Evolutionary conservation across 257 asterid species (phyloP).

Genomic region (Lycium barbarum): DNA sequence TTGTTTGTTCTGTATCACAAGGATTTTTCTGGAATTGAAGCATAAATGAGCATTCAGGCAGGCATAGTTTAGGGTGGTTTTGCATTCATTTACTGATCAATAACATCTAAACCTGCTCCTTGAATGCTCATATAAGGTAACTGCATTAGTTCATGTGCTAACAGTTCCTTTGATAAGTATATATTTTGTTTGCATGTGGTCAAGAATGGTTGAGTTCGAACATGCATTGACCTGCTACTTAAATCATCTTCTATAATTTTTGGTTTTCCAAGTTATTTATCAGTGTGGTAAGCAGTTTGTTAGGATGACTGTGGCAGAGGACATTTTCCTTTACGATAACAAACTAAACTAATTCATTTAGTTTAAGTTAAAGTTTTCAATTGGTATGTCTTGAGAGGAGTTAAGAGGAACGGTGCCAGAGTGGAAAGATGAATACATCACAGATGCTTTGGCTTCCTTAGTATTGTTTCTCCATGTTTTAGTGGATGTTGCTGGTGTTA

Average conservation of each 20-base stretch:
- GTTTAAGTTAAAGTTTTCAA: not conserved
- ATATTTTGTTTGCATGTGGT: not conserved
- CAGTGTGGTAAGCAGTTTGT: not conserved
- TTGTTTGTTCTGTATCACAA: not conserved
- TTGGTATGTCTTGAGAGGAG: not conserved
- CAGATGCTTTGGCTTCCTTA: slow-evolving; percentile 12
- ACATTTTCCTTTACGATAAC: not conserved
- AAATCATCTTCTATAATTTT: not conserved
- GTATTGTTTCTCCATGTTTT: not conserved
- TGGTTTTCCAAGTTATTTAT: not conserved
- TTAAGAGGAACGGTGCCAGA: not conserved
- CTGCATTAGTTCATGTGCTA: not conserved
- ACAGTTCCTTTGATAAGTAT: not conserved
- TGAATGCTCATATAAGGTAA: slow-evolving; percentile 1
- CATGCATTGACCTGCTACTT: not conserved
- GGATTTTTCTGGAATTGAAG: not conserved
- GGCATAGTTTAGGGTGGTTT: slow-evolving; percentile 13
- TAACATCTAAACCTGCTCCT: not conserved
- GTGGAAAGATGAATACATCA: slow-evolving; percentile 2
- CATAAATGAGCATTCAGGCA: not conserved
- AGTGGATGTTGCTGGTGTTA: slow-evolving; percentile 2
- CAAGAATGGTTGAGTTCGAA: not conserved
- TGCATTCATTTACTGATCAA: slow-evolving; percentile 14
- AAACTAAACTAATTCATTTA: not conserved
- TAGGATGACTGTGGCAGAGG: not conserved